These are phyloP conservation scores for Jacaranda copaia DNA, from an alignment of 257 asterid species.

Conservation along the genomic window DNA sequence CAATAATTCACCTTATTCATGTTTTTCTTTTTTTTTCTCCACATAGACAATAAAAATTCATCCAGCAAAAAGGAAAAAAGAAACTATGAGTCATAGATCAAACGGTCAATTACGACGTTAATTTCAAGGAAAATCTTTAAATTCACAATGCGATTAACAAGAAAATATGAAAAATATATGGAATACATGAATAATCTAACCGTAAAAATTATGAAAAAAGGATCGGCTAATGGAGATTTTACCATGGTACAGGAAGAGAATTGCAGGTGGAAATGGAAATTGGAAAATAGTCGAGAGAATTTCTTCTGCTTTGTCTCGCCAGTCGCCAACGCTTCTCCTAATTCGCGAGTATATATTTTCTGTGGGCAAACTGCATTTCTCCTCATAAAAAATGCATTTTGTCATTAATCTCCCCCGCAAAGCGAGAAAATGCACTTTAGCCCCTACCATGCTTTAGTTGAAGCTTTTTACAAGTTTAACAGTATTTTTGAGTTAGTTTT, in stretches of 20 bases:
- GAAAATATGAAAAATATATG: not conserved
- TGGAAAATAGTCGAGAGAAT: not conserved
- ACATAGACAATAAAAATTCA: not conserved
- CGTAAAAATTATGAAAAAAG: not conserved
- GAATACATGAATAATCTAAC: not conserved
- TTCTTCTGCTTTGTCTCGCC: not conserved
- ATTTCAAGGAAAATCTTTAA: not conserved
- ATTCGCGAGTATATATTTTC: not conserved
- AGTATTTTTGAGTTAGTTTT: not conserved
- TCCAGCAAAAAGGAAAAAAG: not conserved
- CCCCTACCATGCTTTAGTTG: too few species aligned
- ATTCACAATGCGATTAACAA: not conserved
- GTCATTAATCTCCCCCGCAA: not conserved
- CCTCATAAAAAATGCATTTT: not conserved
- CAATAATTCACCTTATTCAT: not conserved
- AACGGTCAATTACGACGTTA: not conserved
- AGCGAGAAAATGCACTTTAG: too few species aligned
- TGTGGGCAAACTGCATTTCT: not conserved
- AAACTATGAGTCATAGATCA: not conserved
- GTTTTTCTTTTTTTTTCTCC: not conserved
- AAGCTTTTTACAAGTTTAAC: not conserved
- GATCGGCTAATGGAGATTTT: not conserved
- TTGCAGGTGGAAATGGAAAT: slow-evolving; percentile 20
- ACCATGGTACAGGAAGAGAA: slow-evolving; percentile 23
- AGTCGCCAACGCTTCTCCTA: not conserved